These are phyloP conservation scores for Diplodia corticola DNA, from an alignment of 2,329 filamentous ascomycete genomes.

Conservation along the genomic window DNA sequence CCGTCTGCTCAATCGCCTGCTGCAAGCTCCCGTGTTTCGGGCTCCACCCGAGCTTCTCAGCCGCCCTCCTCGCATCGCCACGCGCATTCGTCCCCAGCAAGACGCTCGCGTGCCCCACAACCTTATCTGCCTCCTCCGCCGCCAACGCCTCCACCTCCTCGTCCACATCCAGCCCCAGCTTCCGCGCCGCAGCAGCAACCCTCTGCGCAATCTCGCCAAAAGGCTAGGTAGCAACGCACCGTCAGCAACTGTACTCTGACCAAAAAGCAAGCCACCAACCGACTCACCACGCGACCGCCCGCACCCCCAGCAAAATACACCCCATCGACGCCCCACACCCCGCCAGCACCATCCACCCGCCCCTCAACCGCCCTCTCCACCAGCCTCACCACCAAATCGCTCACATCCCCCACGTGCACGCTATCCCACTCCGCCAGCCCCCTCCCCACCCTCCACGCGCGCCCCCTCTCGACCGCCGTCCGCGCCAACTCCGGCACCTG, in stretches of 20 bases:
- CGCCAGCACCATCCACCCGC: background rate
- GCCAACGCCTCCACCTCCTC: constrained; percentile 41
- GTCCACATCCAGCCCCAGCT: constrained; percentile 55
- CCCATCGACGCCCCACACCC: background rate
- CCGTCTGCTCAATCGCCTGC: background rate
- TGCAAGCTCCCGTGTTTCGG: constrained; percentile 44
- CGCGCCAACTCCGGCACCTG: background rate
- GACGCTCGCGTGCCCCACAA: constrained; percentile 50
- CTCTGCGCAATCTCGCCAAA: constrained; percentile 49
- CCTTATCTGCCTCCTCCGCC: constrained; percentile 48
- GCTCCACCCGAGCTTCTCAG: constrained; percentile 59
- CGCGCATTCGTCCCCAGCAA: constrained; percentile 64
- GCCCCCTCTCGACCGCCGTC: background rate
- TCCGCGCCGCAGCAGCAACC: constrained; percentile 45
- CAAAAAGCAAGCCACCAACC: background rate
- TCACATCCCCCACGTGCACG: too few species aligned
- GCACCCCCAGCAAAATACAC: background rate
- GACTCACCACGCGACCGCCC: too few species aligned
- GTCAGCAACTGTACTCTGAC: background rate
- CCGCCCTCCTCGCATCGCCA: constrained; percentile 55
- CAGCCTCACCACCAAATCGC: background rate
- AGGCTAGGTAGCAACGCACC: background rate
- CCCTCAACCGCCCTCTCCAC: background rate
- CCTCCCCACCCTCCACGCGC: background rate
- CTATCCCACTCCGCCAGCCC: background rate